Evolutionary conservation across 2,329 filamentous ascomycete genomes (phyloP).

Genomic region (Claviceps paspali): DNA sequence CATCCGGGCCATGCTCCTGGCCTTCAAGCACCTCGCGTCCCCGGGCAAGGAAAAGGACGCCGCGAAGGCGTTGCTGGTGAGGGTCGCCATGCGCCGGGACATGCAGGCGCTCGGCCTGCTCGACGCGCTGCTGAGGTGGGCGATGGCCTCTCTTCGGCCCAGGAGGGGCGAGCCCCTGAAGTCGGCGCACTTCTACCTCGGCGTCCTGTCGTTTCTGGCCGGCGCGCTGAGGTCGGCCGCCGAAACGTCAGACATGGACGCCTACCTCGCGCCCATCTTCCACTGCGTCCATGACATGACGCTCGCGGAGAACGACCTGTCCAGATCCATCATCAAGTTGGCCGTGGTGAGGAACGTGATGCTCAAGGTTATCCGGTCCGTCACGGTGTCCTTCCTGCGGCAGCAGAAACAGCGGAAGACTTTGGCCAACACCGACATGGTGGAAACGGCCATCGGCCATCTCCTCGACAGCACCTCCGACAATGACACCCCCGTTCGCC

Average conservation of each 20-base stretch:
- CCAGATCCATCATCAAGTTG: constrained; percentile 46
- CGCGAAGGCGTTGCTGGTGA: constrained; percentile 67
- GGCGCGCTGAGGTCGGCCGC: constrained; percentile 54
- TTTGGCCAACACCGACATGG: constrained; percentile 32
- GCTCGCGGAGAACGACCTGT: constrained; percentile 30
- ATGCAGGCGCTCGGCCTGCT: constrained; percentile 70
- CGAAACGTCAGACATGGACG: constrained; percentile 59
- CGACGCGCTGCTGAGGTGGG: constrained; percentile 53
- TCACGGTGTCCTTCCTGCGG: constrained; percentile 51
- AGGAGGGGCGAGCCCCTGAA: constrained; percentile 18
- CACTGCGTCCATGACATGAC: constrained; percentile 44
- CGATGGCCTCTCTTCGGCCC: constrained; percentile 43
- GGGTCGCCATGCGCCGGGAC: constrained; percentile 69
- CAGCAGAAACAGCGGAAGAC: constrained; percentile 22
- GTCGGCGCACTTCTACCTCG: constrained; percentile 62
- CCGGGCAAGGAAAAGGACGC: constrained; percentile 82
- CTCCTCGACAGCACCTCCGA: constrained; percentile 68
- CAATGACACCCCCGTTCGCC: constrained; percentile 77
- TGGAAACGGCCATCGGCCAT: constrained; percentile 72
- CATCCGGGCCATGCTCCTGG: constrained; percentile 53
- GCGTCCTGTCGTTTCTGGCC: constrained; percentile 64
- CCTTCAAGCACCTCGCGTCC: constrained; percentile 53
- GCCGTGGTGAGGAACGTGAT: constrained; percentile 68
- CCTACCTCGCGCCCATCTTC: constrained; percentile 52
- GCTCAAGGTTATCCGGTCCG: constrained; percentile 70